Evolutionary conservation across 2,329 filamentous ascomycete species (phyloP).

Genomic region (Nemania diffusa): DNA sequence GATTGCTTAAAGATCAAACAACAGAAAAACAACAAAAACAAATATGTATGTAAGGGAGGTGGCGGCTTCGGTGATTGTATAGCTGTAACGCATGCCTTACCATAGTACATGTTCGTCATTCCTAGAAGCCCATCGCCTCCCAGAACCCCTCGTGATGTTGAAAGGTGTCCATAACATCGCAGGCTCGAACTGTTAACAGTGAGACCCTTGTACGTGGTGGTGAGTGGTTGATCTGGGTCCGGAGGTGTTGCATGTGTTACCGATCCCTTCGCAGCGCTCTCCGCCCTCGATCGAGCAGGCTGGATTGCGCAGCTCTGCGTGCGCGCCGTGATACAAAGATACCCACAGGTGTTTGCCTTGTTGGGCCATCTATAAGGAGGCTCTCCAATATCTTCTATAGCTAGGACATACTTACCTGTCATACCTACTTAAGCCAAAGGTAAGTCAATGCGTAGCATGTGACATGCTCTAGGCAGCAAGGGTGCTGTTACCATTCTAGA

Average conservation of each 20-base stretch:
- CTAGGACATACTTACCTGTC: not conserved
- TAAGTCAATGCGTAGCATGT: not conserved
- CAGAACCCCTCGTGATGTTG: not conserved
- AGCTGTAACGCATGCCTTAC: not conserved
- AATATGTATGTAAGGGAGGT: not conserved
- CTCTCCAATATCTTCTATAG: no score
- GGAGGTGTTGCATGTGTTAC: not conserved
- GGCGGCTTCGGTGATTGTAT: no score
- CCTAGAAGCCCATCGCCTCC: not conserved
- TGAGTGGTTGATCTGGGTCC: not conserved
- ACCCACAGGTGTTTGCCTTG: not conserved
- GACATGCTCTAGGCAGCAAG: not conserved
- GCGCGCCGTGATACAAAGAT: not conserved
- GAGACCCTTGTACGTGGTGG: not conserved
- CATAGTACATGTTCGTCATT: no score
- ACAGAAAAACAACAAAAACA: not conserved
- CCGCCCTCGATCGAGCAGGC: not conserved
- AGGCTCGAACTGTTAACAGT: not conserved
- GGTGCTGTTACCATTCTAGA: not conserved
- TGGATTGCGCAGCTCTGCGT: no score
- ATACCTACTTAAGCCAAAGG: not conserved
- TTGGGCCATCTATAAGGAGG: not conserved
- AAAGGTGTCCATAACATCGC: not conserved
- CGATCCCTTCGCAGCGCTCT: not conserved
- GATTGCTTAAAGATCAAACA: not conserved